Evolutionary conservation across 108 stramenopile genomes (phyloP).

Genomic region (Aureococcus anophagefferens): DNA sequence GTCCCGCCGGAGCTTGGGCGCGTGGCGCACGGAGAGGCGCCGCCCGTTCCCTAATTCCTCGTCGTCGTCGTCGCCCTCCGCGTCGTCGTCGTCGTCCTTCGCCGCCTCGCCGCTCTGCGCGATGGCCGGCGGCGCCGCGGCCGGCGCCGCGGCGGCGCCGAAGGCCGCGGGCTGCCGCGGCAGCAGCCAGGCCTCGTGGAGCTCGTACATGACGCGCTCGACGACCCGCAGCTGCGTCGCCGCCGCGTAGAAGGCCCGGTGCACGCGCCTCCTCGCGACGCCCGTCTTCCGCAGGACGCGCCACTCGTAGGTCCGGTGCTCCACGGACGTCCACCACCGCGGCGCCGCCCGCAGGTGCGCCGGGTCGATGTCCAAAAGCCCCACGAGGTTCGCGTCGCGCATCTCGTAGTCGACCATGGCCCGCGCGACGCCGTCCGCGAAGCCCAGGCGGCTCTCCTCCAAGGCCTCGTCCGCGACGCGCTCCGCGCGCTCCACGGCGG

Average conservation of each 20-base stretch:
- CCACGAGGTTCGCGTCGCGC: slow-evolving; percentile 10
- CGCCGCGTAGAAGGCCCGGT: slow-evolving; percentile 12
- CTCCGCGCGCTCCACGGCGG: not conserved
- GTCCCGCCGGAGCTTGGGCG: too few species aligned
- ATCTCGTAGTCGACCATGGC: slow-evolving; percentile 35
- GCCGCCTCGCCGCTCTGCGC: too few species aligned
- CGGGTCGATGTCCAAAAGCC: slow-evolving; percentile 1
- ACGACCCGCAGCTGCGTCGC: slow-evolving; percentile 23
- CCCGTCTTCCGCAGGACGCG: slow-evolving; percentile 33
- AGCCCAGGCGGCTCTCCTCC: slow-evolving; percentile 18
- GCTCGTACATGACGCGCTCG: slow-evolving; percentile 26
- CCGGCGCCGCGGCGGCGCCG: too few species aligned
- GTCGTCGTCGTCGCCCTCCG: too few species aligned
- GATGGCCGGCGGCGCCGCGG: too few species aligned
- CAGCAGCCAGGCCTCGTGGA: slow-evolving; percentile 26
- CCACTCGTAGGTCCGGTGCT: slow-evolving; percentile 29
- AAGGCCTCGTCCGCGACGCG: not conserved
- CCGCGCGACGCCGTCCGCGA: slow-evolving; percentile 22
- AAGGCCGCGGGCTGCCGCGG: not conserved
- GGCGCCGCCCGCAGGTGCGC: slow-evolving; percentile 2
- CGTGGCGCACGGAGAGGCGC: too few species aligned
- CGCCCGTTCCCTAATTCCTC: too few species aligned
- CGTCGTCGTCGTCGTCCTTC: too few species aligned
- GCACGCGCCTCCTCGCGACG: slow-evolving; percentile 17
- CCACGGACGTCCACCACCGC: slow-evolving; percentile 29